Conservation (phyloP, 2,329 filamentous ascomycete species). For the Triangularia setosa region DNA sequence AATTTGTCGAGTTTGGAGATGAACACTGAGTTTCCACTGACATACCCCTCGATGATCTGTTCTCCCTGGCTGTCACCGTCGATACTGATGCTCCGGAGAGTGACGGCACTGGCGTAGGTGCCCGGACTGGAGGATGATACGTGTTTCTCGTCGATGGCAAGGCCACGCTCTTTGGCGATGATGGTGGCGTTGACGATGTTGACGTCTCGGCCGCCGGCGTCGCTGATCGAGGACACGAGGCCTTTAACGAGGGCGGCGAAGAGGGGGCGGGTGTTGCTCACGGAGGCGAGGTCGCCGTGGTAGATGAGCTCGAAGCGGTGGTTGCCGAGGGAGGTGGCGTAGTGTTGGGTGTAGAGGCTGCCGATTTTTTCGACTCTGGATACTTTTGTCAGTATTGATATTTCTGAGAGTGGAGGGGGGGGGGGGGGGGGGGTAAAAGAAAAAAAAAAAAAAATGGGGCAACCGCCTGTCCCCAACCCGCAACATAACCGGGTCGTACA, state of each 20-base stretch:
- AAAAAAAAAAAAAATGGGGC: no score
- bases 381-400: no score
- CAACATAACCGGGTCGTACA: no score
- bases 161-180: conserved; percentile 71
- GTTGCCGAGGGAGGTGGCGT: not conserved
- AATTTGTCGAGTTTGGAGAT: conserved; percentile 73
- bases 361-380: conserved; percentile 69
- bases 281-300: conserved; percentile 66
- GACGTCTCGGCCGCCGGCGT: conserved; percentile 62
- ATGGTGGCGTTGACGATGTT: conserved; percentile 81
- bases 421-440: not conserved
- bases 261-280: conserved; percentile 72
- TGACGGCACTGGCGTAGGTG: conserved; percentile 50
- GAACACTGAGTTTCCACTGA: conserved; percentile 57
- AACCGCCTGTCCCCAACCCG: no score
- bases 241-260: conserved; percentile 78
- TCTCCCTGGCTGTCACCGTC: conserved; percentile 28
- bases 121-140: conserved; percentile 66
- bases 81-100: not conserved
- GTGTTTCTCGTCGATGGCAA: conserved; percentile 71
- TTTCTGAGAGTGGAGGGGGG: not conserved
- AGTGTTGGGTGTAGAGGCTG: conserved; percentile 74
- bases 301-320: conserved; percentile 70
- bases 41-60: conserved; percentile 61
- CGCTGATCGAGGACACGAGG: conserved; percentile 64